These are phyloP conservation scores for Oemleria cerasiformis DNA, from an alignment of 306 rosid species.

Conservation along the genomic window DNA sequence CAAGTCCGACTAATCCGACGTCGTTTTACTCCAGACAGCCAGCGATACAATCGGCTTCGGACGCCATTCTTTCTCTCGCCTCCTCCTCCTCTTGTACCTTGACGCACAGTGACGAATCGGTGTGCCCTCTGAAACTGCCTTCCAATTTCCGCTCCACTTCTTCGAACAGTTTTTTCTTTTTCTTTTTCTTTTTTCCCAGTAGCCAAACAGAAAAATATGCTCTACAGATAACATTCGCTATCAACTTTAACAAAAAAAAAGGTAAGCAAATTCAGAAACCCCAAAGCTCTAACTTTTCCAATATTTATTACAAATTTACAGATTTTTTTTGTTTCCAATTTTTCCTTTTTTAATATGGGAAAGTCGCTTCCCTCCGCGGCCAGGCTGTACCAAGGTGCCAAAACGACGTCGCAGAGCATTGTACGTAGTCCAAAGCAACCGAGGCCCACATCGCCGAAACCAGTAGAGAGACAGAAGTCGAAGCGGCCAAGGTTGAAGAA, in stretches of 20 bases:
- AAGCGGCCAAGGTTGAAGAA: conserved; percentile 28
- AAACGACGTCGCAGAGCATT: conserved; percentile 12
- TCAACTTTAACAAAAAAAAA: background rate
- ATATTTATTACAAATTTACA: background rate
- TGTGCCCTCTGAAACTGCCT: conserved; percentile 10
- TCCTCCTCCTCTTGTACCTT: background rate
- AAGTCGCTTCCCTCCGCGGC: conserved; percentile 13
- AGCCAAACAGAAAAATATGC: conserved; percentile 15
- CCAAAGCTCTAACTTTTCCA: background rate
- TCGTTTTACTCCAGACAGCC: background rate
- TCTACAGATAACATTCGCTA: conserved; percentile 19
- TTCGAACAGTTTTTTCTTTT: background rate
- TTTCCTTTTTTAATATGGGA: background rate
- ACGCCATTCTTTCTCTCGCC: background rate
- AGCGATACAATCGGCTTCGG: background rate
- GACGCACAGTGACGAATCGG: background rate
- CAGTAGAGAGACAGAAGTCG: conserved; percentile 16
- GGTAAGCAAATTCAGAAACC: conserved; percentile 29
- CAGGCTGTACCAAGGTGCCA: conserved; percentile 8
- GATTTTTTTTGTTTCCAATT: background rate
- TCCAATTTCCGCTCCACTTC: conserved; percentile 15
- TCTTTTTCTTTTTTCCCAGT: conserved; percentile 2
- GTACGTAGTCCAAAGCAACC: conserved; percentile 3
- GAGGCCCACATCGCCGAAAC: conserved; percentile 15
- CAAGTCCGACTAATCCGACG: background rate